A percentile compares a stretch with the other conserved stretches of the same genome.
Evolutionary conservation across 1,284 basidiomycete genomes (phyloP).

Genomic region (Ganoderma leucocontextum): DNA sequence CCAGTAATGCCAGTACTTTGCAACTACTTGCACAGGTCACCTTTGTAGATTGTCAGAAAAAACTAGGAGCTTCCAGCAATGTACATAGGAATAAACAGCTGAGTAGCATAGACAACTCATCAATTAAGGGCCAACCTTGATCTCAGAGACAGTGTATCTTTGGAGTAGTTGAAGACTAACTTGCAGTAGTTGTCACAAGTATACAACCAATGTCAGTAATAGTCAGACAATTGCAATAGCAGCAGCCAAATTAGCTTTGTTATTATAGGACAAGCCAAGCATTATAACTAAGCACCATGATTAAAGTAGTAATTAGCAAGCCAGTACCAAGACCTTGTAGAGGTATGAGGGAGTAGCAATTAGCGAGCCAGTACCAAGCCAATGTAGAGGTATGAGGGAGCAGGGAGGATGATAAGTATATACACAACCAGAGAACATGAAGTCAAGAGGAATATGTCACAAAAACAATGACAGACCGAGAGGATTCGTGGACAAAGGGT

Average conservation of each 20-base stretch:
- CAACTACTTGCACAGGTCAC: not conserved
- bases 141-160: not conserved
- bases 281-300: not conserved
- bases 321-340: not conserved
- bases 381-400: not conserved
- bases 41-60: not conserved
- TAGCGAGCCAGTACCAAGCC: not conserved
- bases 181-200: not conserved
- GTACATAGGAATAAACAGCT: not conserved
- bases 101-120: not conserved
- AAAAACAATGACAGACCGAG: not conserved
- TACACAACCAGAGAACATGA: not conserved
- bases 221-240: not conserved
- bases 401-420: not conserved
- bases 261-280: not conserved
- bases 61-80: not conserved
- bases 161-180: not conserved
- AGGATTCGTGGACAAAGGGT: not conserved
- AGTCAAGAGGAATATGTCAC: not conserved
- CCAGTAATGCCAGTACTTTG: not conserved
- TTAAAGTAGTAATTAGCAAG: not conserved
- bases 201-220: not conserved
- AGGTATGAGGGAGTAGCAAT: not conserved
- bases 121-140: not conserved
- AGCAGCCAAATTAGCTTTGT: not conserved